Conservation (phyloP, 2,329 filamentous ascomycete species). For the Chaetothyriales sp. region DNA sequence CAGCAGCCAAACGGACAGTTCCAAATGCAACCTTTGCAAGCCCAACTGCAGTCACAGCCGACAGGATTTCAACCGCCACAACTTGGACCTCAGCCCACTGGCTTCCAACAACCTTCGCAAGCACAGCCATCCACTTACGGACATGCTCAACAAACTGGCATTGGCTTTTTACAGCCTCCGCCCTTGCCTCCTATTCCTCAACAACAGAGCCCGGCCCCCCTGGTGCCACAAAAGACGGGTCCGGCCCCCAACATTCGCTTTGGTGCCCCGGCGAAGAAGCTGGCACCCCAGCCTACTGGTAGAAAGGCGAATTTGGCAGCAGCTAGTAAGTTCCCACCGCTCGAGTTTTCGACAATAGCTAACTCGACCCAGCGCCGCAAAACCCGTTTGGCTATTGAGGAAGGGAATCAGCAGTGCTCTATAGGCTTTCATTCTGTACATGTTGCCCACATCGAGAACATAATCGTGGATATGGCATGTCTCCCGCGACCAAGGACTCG, state of each 20-base stretch:
- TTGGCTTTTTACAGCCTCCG: slow-evolving; percentile 31
- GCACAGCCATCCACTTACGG: slow-evolving; percentile 15
- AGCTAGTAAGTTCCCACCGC: slow-evolving; percentile 64
- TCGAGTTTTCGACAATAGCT: slow-evolving; percentile 14
- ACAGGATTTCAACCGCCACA: slow-evolving; percentile 41
- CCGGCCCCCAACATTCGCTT: slow-evolving; percentile 82
- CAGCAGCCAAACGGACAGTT: slow-evolving; percentile 33
- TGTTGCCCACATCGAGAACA: neutral
- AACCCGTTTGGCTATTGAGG: slow-evolving; percentile 56
- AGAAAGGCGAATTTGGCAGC: slow-evolving; percentile 78
- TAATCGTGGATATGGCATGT: neutral
- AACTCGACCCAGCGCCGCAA: slow-evolving; percentile 41
- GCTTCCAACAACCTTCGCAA: slow-evolving; percentile 19
- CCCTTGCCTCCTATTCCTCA: slow-evolving; percentile 45
- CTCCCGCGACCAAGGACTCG: neutral
- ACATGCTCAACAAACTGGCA: slow-evolving; percentile 28
- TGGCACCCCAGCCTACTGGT: slow-evolving; percentile 77
- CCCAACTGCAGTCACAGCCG: slow-evolving; percentile 42
- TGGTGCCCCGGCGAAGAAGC: slow-evolving; percentile 64
- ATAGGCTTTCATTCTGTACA: neutral
- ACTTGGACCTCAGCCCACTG: slow-evolving; percentile 33
- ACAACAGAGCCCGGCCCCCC: slow-evolving; percentile 45
- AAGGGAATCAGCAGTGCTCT: neutral
- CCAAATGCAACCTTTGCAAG: neutral
- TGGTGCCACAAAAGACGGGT: slow-evolving; percentile 67